Evolutionary conservation across 75 land plant species (phyloP).

Genomic region (Azolla pinnata): DNA sequence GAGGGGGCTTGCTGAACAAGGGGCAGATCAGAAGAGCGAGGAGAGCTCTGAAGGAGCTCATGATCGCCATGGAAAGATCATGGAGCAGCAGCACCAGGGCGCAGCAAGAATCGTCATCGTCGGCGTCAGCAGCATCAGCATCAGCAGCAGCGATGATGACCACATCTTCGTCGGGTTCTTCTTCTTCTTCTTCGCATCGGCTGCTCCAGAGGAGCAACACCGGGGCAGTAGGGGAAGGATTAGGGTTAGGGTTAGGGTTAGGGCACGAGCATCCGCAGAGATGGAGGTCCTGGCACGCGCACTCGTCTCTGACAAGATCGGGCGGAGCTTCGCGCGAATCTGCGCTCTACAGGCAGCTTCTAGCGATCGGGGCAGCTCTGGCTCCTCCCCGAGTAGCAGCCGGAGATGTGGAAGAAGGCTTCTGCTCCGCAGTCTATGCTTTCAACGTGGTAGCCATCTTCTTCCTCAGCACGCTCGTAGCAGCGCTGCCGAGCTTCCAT

Average conservation of each 20-base stretch:
- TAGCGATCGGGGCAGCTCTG: background rate
- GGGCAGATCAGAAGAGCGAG: background rate
- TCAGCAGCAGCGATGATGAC: no score
- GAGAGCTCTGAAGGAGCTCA: background rate
- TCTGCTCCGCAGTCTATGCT: constrained; percentile 3
- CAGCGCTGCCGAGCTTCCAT: background rate
- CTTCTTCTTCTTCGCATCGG: background rate
- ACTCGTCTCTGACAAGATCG: background rate
- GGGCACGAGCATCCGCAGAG: background rate
- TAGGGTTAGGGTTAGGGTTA: background rate
- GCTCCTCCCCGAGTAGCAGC: background rate
- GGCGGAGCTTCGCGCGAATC: background rate
- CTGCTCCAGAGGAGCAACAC: background rate
- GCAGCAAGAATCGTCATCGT: no score
- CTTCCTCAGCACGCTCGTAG: background rate
- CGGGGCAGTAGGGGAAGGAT: no score
- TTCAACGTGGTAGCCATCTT: constrained; percentile 1
- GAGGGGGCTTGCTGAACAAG: background rate
- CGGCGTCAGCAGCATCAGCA: no score
- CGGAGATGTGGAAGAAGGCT: constrained; percentile 1
- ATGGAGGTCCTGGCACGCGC: constrained; percentile 4
- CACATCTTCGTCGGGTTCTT: background rate
- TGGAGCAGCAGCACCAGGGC: no score
- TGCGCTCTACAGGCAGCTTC: background rate
- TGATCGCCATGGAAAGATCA: background rate